phyloP scores from a whole-genome alignment of 78 protist genomes.

The Dictyostelium firmibasis region DNA sequence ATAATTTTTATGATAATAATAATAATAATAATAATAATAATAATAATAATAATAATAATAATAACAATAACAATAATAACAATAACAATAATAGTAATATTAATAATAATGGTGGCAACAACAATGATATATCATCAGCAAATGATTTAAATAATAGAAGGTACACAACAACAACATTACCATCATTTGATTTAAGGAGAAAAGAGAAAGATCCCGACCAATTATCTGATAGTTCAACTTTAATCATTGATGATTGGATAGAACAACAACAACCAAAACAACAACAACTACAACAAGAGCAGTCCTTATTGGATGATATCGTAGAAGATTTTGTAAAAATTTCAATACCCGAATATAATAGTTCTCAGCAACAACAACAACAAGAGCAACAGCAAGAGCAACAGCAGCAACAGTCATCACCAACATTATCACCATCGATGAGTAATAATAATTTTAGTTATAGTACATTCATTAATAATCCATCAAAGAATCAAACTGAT shows the following conservation, averaged over 20 bases:
- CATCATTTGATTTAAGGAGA: neutral
- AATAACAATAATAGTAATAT: neutral
- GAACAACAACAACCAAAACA: neutral
- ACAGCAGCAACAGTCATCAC: neutral
- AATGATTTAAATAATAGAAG: neutral
- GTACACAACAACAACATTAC: neutral
- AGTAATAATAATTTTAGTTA: neutral
- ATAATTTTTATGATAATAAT: neutral
- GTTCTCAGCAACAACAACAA: neutral
- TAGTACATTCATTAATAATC: neutral
- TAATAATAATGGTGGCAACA: slow-evolving; percentile 6
- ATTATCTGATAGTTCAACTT: neutral
- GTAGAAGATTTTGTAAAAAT: neutral
- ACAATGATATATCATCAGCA: neutral
- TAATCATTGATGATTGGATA: neutral
- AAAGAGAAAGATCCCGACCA: neutral
- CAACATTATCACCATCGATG: neutral
- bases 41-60: neutral
- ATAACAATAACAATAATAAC: neutral
- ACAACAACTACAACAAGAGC: neutral
- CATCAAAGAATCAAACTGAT: neutral
- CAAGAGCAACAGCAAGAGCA: neutral
- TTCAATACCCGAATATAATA: neutral
- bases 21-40: neutral
- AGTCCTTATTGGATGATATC: neutral